Percentiles rank a stretch among this genome's conserved stretches.
Conservation (phyloP, 345 rosid genomes). For the Moringa oleifera region DNA sequence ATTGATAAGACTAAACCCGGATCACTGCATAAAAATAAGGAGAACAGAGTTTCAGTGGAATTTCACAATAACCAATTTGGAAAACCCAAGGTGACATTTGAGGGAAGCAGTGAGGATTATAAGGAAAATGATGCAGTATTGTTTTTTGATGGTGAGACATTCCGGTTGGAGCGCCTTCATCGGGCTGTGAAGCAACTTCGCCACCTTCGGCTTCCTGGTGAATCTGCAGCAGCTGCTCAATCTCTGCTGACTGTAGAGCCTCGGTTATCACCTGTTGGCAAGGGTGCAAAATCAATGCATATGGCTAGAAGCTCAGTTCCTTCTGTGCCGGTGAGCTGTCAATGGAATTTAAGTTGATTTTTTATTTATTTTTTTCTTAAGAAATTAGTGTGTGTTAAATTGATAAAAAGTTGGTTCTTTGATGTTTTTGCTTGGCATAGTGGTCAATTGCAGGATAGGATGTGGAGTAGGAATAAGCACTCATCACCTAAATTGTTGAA, state of each 20-base stretch:
- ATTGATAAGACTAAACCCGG: conserved; percentile 74
- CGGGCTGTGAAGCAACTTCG: conserved; percentile 86
- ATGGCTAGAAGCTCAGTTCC: conserved; percentile 36
- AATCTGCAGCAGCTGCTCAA: conserved; percentile 51
- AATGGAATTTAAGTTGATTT: background rate
- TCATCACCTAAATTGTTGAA: background rate
- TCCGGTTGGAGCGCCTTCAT: conserved; percentile 72
- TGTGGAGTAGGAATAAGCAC: background rate
- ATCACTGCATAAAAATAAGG: conserved; percentile 62
- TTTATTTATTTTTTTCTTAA: background rate
- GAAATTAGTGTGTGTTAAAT: background rate
- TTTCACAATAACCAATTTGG: conserved; percentile 81
- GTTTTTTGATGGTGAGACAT: conserved; percentile 69
- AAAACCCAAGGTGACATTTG: conserved; percentile 74
- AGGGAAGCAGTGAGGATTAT: conserved; percentile 83
- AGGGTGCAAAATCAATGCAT: conserved; percentile 38
- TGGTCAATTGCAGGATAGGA: background rate
- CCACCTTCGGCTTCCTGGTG: conserved; percentile 57
- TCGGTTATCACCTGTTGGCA: conserved; percentile 46
- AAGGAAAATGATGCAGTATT: conserved; percentile 71
- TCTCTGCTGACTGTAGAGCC: conserved; percentile 35
- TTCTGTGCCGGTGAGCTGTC: conserved; percentile 43
- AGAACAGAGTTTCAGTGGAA: conserved; percentile 71
- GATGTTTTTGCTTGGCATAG: background rate
- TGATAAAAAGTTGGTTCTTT: background rate